phyloP scores from a whole-genome alignment of 805 yeast genomes.

The Saturnispora zaruensis region DNA sequence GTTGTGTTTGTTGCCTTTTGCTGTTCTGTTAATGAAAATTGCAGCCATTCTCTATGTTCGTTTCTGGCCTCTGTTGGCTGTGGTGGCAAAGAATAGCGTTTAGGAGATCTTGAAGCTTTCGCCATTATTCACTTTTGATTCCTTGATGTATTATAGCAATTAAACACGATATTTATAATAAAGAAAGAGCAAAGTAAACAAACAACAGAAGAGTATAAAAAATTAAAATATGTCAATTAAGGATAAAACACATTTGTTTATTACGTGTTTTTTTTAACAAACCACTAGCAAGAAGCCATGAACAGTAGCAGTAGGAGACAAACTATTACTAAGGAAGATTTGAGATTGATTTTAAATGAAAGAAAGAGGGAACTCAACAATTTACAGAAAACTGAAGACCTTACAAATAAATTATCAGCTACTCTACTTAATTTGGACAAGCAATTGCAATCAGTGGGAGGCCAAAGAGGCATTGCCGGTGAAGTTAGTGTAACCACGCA shows the following conservation, averaged over 20 bases:
- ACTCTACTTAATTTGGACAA: slow-evolving; percentile 42
- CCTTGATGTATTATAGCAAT: neutral
- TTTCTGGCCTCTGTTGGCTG: neutral
- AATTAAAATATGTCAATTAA: neutral
- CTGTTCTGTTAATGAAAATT: neutral
- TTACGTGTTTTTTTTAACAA: neutral
- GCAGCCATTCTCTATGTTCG: neutral
- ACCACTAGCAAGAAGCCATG: neutral
- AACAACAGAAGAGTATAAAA: neutral
- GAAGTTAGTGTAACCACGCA: slow-evolving; percentile 45
- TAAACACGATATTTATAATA: neutral
- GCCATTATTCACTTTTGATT: neutral
- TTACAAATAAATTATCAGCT: slow-evolving; percentile 36
- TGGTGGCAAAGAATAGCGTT: slow-evolving; percentile 1
- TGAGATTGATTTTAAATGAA: slow-evolving; percentile 19
- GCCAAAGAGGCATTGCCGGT: slow-evolving; percentile 48
- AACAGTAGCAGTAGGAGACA: slow-evolving; percentile 3
- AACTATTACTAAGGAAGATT: slow-evolving; percentile 4
- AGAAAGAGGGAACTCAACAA: slow-evolving; percentile 45
- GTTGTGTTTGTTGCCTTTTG: neutral
- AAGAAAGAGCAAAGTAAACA: neutral
- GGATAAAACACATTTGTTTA: neutral
- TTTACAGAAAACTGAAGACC: slow-evolving; percentile 38
- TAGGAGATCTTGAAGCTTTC: slow-evolving; percentile 4
- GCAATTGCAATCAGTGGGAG: slow-evolving; percentile 36